These are phyloP conservation scores for Trichosporon inkin DNA, from an alignment of 1,284 basidiomycete genomes.

Conservation along the genomic window DNA sequence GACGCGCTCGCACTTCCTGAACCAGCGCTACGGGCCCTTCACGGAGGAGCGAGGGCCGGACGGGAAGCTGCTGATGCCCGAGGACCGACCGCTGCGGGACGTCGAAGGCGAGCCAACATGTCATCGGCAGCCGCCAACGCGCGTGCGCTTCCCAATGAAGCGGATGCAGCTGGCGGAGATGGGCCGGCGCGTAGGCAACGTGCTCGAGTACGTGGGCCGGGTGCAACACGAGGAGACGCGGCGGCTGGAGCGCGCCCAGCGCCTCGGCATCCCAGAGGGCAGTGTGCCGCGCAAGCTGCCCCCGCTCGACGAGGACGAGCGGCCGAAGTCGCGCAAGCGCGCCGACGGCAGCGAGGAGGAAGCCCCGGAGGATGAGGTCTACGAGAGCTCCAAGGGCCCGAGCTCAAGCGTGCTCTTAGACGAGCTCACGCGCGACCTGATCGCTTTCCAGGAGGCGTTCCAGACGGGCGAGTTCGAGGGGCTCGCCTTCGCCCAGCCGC, in stretches of 20 bases:
- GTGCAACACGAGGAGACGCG: conserved; percentile 68
- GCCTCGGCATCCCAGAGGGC: conserved; percentile 54
- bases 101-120: conserved; percentile 44
- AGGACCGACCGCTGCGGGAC: conserved; percentile 31
- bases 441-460: conserved; percentile 79
- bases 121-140: conserved; percentile 74
- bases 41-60: conserved; percentile 35
- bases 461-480: conserved; percentile 53
- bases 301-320: conserved; percentile 14
- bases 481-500: conserved; percentile 26
- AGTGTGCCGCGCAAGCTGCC: conserved; percentile 13
- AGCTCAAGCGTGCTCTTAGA: conserved; percentile 62
- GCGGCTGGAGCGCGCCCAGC: conserved; percentile 63
- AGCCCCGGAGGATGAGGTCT: conserved; percentile 1
- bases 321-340: background rate
- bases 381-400: conserved; percentile 1
- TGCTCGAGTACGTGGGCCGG: conserved; percentile 75
- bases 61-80: conserved; percentile 34
- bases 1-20: conserved; percentile 37
- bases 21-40: conserved; percentile 40
- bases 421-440: conserved; percentile 78
- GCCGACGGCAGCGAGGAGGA: conserved; percentile 9
- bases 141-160: conserved; percentile 90
- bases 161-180: conserved; percentile 92
- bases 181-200: conserved; percentile 86